Evolutionary conservation across 208 protist species (phyloP).

Genomic region (Leishmania aethiopica): DNA sequence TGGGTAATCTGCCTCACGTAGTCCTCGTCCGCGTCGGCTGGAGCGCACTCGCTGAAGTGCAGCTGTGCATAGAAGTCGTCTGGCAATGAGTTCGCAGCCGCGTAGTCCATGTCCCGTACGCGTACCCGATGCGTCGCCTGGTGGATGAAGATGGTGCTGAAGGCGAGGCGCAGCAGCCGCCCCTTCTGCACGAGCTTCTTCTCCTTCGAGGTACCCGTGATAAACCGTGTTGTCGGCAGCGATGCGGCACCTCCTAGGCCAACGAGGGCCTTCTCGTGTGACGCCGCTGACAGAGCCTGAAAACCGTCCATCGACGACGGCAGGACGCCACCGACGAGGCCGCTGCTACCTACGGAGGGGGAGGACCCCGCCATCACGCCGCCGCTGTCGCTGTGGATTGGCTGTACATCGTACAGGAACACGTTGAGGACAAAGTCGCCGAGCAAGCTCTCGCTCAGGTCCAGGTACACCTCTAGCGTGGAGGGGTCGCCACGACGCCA

Average conservation of each 20-base stretch:
- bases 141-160: slow-evolving; percentile 81
- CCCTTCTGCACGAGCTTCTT: slow-evolving; percentile 36
- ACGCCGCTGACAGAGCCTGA: slow-evolving; percentile 1
- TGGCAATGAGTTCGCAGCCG: slow-evolving; percentile 38
- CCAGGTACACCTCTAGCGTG: slow-evolving; percentile 50
- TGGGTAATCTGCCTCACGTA: slow-evolving; percentile 61
- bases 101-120: slow-evolving; percentile 79
- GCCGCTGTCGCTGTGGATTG: background rate
- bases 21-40: slow-evolving; percentile 34
- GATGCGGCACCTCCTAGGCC: slow-evolving; percentile 1
- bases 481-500: slow-evolving; percentile 42
- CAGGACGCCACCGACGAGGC: background rate
- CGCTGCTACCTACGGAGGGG: background rate
- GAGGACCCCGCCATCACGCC: background rate
- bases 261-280: background rate
- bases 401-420: slow-evolving; percentile 50
- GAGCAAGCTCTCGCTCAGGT: slow-evolving; percentile 58
- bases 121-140: slow-evolving; percentile 61
- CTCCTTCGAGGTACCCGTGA: slow-evolving; percentile 8
- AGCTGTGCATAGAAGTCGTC: slow-evolving; percentile 75
- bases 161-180: slow-evolving; percentile 67
- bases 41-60: slow-evolving; percentile 51
- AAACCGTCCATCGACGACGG: background rate
- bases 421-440: slow-evolving; percentile 75
- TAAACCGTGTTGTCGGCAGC: slow-evolving; percentile 11